A percentile compares a stretch with the other conserved stretches of the same genome.
Evolutionary conservation across 2,329 filamentous ascomycete genomes (phyloP).

Genomic region (Beauveria asiatica): DNA sequence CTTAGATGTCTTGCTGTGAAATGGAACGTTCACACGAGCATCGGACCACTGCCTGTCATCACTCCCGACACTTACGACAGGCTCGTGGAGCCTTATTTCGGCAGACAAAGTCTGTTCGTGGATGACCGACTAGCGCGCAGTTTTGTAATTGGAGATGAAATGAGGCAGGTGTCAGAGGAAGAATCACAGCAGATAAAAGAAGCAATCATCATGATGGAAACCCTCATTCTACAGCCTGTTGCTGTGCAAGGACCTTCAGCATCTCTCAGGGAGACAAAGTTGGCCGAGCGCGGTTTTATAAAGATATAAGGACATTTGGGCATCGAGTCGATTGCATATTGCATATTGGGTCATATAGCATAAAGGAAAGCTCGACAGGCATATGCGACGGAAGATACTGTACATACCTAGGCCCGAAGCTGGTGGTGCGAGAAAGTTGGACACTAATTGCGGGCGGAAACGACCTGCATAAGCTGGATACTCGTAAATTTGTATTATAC

Average conservation of each 20-base stretch:
- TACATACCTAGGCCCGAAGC: too few relatives aligned
- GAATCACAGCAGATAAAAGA: not conserved
- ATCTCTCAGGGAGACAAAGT: not conserved
- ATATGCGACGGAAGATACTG: too few relatives aligned
- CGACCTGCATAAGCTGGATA: too few relatives aligned
- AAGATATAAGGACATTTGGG: not conserved
- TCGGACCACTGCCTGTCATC: not conserved
- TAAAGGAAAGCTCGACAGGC: too few relatives aligned
- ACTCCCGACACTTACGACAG: not conserved
- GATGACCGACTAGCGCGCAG: not conserved
- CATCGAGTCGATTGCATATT: too few relatives aligned
- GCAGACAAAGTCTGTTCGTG: not conserved
- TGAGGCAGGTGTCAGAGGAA: not conserved
- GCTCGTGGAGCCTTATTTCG: not conserved
- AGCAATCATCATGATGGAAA: not conserved
- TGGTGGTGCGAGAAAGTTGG: too few relatives aligned
- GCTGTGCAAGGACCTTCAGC: not conserved
- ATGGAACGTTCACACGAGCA: not conserved
- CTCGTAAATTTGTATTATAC: too few relatives aligned
- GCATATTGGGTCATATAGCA: too few relatives aligned
- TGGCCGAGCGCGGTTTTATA: not conserved
- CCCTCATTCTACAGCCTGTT: not conserved
- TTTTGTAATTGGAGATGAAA: not conserved
- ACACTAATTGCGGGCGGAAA: too few relatives aligned
- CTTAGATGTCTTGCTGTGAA: constrained; percentile 37